phyloP scores from a whole-genome alignment of 257 asterid species.

The Avicennia marina region DNA sequence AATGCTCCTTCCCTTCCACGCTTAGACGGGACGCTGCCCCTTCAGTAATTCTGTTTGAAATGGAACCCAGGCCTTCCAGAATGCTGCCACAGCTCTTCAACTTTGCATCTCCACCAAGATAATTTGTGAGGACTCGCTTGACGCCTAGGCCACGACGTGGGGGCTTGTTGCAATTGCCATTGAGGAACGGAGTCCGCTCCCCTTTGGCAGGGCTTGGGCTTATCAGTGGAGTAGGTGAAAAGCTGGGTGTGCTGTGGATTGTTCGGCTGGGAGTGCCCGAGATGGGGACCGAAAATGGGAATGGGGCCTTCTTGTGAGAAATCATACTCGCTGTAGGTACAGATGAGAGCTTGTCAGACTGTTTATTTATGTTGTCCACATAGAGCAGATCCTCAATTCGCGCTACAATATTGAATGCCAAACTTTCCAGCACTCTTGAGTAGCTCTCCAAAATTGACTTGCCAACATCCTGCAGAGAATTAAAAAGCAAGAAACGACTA shows the following conservation, averaged over 20 bases:
- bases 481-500: background rate
- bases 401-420: conserved; percentile 74
- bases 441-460: conserved; percentile 93
- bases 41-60: conserved; percentile 34
- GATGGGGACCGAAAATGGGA: conserved; percentile 50
- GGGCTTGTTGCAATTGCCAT: conserved; percentile 36
- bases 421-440: conserved; percentile 91
- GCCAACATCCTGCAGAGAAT: conserved; percentile 70
- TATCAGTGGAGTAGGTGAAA: conserved; percentile 43
- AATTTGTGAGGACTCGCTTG: conserved; percentile 61
- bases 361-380: conserved; percentile 66
- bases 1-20: conserved; percentile 30
- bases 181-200: conserved; percentile 52
- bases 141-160: conserved; percentile 80
- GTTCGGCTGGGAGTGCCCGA: conserved; percentile 67
- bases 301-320: conserved; percentile 43
- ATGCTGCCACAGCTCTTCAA: conserved; percentile 31
- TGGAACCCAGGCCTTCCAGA: conserved; percentile 33
- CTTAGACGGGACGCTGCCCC: conserved; percentile 33
- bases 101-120: conserved; percentile 60
- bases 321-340: conserved; percentile 30
- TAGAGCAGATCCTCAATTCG: conserved; percentile 81
- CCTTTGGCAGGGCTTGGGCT: conserved; percentile 76
- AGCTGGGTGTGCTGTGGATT: conserved; percentile 47
- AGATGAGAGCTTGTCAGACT: conserved; percentile 39